Evolutionary conservation across 306 rosid species (phyloP), one percentile per base, ranked within the genome.

Genomic region (Ammopiptanthus mongolicus): DNA sequence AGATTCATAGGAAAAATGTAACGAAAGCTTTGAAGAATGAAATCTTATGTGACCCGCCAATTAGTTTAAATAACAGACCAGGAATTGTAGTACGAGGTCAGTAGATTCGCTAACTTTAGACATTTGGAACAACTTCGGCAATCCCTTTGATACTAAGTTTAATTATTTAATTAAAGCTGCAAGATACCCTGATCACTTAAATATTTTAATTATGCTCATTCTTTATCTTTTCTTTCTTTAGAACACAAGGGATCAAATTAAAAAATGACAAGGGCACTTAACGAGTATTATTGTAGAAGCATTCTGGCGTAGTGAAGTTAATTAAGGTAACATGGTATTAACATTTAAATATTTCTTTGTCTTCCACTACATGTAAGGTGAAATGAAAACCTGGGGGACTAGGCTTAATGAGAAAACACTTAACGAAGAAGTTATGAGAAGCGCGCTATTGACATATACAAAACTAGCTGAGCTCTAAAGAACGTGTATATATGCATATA

Each of bases 51-150:
- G 41, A 22, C 69, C 69, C 51, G 50, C 50, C 65, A 25, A 51
- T 56, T 44, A 48, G 25, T 28, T 59, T 44, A 5, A 34, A 46
- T 46, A 61, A 51, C 70, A 37, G 37, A 61, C 2, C 71, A 51
- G 17, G 39, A 52, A 31, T 47, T 62, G 46, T 50, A 12, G 65
- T 41, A 33, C 69, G 51, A 65, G 78, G 79, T 80, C 75, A 56
- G 3, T 3, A 51, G 60, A 47, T 74, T 66, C 48, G 47, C 76
- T n/a, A n/a, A n/a, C n/a, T 66, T 69, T 66, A 58, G 79, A 74
- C 80, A 80, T 33, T 15, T 9, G 58, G 69, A 74, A 73, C 63
- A 65, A 65, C 79, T 80, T 73, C 73, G 65, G 46, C 25, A 52
- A 61, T 51, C 44, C 50, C 82, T 82, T 71, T 72, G 57, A 41